phyloP scores from a whole-genome alignment of 768 basidiomycete genomes.

The Astraeus odoratus region DNA sequence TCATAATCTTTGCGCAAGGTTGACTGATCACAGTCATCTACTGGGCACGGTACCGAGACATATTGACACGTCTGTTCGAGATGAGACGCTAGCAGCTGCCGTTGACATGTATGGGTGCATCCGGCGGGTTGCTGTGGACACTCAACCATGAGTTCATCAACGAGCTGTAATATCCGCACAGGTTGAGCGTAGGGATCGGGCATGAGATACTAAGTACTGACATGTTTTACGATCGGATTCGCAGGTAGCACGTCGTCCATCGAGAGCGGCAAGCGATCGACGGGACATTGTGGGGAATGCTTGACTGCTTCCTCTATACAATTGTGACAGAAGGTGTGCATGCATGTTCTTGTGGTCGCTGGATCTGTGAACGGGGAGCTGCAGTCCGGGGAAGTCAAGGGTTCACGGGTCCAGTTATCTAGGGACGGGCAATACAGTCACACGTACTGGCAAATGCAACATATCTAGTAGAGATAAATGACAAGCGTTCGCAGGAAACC shows the following conservation, averaged over 20 bases:
- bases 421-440: too few relatives aligned
- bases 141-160: conserved; percentile 74
- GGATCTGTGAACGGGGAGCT: conserved; percentile 75
- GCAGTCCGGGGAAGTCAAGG: too few relatives aligned
- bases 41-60: conserved; percentile 44
- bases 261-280: conserved; percentile 67
- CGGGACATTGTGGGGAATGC: conserved; percentile 70
- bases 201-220: conserved; percentile 12
- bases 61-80: conserved; percentile 56
- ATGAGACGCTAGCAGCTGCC: conserved; percentile 60
- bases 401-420: too few relatives aligned
- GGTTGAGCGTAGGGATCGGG: background rate
- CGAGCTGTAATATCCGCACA: conserved; percentile 45
- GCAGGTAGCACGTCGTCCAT: conserved; percentile 56
- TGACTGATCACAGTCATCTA: conserved; percentile 37
- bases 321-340: conserved; percentile 81
- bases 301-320: conserved; percentile 69
- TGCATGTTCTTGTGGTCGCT: conserved; percentile 63
- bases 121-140: conserved; percentile 57
- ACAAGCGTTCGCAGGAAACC: background rate
- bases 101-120: conserved; percentile 56
- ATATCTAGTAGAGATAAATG: conserved; percentile 39
- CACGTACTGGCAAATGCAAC: conserved; percentile 67
- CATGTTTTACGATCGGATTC: conserved; percentile 67
- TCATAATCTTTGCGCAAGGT: conserved; percentile 42